phyloP scores from a whole-genome alignment of 2,329 filamentous ascomycete genomes.

The Colletotrichum viniferum region DNA sequence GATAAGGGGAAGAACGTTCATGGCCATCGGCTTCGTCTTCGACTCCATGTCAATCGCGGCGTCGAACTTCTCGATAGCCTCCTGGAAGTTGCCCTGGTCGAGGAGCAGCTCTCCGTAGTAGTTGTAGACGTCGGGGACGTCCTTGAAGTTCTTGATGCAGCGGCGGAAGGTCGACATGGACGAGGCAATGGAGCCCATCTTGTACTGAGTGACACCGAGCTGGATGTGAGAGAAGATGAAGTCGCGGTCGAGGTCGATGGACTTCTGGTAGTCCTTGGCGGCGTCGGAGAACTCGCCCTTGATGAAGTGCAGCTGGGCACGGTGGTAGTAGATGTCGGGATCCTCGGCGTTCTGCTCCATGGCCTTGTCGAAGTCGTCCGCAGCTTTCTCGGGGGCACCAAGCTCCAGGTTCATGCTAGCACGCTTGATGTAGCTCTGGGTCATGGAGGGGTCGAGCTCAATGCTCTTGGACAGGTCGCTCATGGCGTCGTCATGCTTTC shows the following conservation, averaged over 20 bases:
- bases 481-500: conserved; percentile 83
- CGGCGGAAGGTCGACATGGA: conserved; percentile 98
- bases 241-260: conserved; percentile 91
- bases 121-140: conserved; percentile 98
- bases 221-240: conserved; percentile 99
- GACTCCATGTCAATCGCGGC: conserved; percentile 99
- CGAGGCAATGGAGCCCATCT: conserved; percentile 97
- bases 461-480: conserved; percentile 91
- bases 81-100: conserved; percentile 93
- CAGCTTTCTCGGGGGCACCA: conserved; percentile 84
- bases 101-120: conserved; percentile 98
- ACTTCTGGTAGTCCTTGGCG: conserved; percentile 98
- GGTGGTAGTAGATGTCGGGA: conserved; percentile 98
- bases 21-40: conserved; percentile 87
- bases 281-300: conserved; percentile 91
- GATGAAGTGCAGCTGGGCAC: conserved; percentile 97
- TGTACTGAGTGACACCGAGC: conserved; percentile 98
- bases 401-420: conserved; percentile 97
- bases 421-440: conserved; percentile 98
- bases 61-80: conserved; percentile 98
- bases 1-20: conserved; percentile 97
- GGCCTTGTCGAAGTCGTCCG: conserved; percentile 85
- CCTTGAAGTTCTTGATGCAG: conserved; percentile 98
- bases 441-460: conserved; percentile 84
- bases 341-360: conserved; percentile 85